These are phyloP conservation scores for Castanea mollissima DNA, from an alignment of 306 rosid species.

Conservation along the genomic window DNA sequence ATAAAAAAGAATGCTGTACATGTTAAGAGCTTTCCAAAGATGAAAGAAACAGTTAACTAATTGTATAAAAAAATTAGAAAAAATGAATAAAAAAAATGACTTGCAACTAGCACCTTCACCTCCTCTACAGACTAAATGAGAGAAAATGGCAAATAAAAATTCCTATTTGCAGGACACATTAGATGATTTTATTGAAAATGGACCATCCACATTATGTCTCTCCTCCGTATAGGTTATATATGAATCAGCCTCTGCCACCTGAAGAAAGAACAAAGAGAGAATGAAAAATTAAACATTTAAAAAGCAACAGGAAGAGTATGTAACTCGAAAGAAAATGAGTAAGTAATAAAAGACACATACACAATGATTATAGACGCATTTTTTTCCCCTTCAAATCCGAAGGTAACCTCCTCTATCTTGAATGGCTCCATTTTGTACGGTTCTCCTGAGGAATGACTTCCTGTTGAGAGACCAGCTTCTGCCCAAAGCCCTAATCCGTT, in stretches of 20 bases:
- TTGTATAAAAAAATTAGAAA: neutral
- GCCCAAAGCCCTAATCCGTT: slow-evolving; percentile 31
- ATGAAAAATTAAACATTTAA: neutral
- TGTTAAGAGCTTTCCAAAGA: slow-evolving; percentile 17
- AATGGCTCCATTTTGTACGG: slow-evolving; percentile 31
- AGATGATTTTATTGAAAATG: neutral
- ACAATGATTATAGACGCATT: neutral
- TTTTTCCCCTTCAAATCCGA: slow-evolving; percentile 50
- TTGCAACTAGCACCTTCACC: neutral
- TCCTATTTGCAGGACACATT: neutral
- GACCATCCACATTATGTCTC: neutral
- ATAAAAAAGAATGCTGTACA: slow-evolving; percentile 38
- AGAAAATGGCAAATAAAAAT: neutral
- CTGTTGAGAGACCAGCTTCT: slow-evolving; percentile 78
- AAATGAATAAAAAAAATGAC: neutral
- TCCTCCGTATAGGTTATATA: neutral
- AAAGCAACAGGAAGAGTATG: neutral
- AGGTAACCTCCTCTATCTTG: slow-evolving; percentile 72
- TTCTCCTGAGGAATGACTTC: slow-evolving; percentile 68
- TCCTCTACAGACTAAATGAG: neutral
- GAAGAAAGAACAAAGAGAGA: neutral
- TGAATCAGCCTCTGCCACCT: neutral
- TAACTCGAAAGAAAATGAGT: neutral
- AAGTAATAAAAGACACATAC: slow-evolving; percentile 1
- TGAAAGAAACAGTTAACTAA: neutral